Evolutionary conservation across 345 rosid species (phyloP), one percentile per base, ranked within the genome.

Genomic region (Bruguiera parviflora): DNA sequence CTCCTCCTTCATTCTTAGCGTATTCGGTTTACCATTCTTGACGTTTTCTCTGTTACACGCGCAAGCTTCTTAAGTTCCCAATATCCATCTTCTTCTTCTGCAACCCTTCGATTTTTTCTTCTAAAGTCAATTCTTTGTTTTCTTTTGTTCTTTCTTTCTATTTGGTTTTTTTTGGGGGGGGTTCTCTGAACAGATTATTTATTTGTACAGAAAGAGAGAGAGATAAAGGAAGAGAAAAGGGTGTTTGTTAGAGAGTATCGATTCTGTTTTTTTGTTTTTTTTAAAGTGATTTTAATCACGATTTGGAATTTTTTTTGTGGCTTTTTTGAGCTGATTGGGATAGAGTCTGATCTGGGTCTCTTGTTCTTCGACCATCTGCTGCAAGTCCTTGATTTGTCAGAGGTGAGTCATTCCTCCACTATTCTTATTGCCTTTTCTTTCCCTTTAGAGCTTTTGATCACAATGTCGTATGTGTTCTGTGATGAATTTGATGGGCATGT

Each of bases 261-360:
- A 71, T 77, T 67, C 39, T 31, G 70, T 66, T 71, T 47, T 29
- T 52, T 47, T 70, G 56, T 57, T 69, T 73, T 15, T 7, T 33
- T 33, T 33, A 7, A 0, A 9, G 10, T 32, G 6, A 32, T 10
- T 39, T 32, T 27, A 27, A 39, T 10, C 3, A 39, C 13, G 46
- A 4, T 39, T 10, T 39, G 46, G 15, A 39, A 10, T 9, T 39
- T 10, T 39, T 11, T 37, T 37, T 37, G 70, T 51, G 68, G 46
- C 78, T 69, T 81, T 71, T 72, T 15, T 70, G 57, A 65, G 82
- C 79, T 72, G 76, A 61, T 75, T 66, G 73, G 82, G 85, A 86
- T 83, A 87, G 84, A 76, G 75, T 83, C 86, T 85, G 76, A 84
- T 84, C 85, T 77, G 76, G 78, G 82, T 77, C 68, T 75, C 71